Evolutionary conservation across 257 asterid species (phyloP).

Genomic region (Craterostigma plantagineum): DNA sequence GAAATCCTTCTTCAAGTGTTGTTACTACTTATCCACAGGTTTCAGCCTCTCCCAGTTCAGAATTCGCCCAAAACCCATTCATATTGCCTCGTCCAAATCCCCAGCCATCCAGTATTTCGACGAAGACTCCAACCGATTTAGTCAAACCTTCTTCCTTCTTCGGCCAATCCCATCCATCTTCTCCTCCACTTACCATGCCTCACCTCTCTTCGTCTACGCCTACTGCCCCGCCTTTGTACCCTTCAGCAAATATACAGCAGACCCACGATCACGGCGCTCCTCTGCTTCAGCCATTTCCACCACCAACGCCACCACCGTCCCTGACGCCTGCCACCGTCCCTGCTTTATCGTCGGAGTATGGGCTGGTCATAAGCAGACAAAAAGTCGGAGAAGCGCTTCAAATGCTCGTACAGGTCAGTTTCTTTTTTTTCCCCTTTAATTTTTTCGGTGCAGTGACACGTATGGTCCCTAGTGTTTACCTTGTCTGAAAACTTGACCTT

Average conservation of each 20-base stretch:
- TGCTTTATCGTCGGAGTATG: too few relatives aligned
- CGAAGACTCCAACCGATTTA: conserved; percentile 50
- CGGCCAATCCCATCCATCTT: conserved; percentile 34
- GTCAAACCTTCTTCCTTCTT: conserved; percentile 84
- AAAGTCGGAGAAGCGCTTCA: conserved; percentile 77
- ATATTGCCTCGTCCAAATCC: conserved; percentile 39
- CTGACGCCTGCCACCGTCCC: conserved; percentile 54
- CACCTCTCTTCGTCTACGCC: conserved; percentile 49
- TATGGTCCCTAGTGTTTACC: too few relatives aligned
- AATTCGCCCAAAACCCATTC: conserved; percentile 26
- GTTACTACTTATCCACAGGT: conserved; percentile 30
- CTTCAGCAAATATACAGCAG: conserved; percentile 20
- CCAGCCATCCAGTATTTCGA: conserved; percentile 21
- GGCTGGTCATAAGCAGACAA: conserved; percentile 62
- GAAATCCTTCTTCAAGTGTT: conserved; percentile 24
- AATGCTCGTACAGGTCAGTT: conserved; percentile 65
- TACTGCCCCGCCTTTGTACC: conserved; percentile 64
- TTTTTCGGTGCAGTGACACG: too few relatives aligned
- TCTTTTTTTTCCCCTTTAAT: not conserved
- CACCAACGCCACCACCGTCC: conserved; percentile 98
- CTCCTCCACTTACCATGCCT: conserved; percentile 41
- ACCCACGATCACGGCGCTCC: conserved; percentile 85
- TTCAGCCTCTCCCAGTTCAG: conserved; percentile 20
- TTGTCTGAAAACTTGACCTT: not conserved
- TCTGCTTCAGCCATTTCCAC: conserved; percentile 98